Evolutionary conservation across 768 basidiomycete species (phyloP).

Genomic region (Phallus indusiatus): DNA sequence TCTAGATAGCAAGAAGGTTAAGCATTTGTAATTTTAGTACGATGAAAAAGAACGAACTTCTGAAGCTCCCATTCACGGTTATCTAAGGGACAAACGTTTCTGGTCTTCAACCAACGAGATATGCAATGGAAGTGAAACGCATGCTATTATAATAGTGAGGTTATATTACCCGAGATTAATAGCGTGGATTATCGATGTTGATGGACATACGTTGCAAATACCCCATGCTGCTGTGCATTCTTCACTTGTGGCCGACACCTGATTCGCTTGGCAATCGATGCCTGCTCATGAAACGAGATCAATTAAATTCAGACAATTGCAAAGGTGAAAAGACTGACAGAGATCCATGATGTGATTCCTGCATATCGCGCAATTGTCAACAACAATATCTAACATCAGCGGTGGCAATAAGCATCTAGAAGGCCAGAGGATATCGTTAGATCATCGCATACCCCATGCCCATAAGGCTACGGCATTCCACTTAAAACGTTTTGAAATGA

Average conservation of each 20-base stretch:
- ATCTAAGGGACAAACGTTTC: slow-evolving; percentile 90
- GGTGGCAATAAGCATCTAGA: background rate
- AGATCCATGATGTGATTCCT: slow-evolving; percentile 99
- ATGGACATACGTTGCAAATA: slow-evolving; percentile 77
- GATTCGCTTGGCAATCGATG: slow-evolving; percentile 99
- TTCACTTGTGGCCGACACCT: slow-evolving; percentile 92
- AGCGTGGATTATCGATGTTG: background rate
- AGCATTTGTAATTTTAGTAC: background rate
- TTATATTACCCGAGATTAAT: background rate
- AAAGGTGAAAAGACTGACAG: slow-evolving; percentile 43
- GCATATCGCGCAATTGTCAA: slow-evolving; percentile 99
- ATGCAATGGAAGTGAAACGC: slow-evolving; percentile 99
- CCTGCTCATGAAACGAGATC: slow-evolving; percentile 37
- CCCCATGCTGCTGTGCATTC: slow-evolving; percentile 99
- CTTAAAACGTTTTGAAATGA: slow-evolving; percentile 31
- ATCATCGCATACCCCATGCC: slow-evolving; percentile 74
- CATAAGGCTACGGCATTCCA: slow-evolving; percentile 99
- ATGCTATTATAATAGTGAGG: slow-evolving; percentile 42
- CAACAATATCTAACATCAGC: slow-evolving; percentile 74
- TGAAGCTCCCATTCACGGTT: slow-evolving; percentile 97
- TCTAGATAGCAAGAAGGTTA: background rate
- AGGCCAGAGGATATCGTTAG: background rate
- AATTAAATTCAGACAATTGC: slow-evolving; percentile 7
- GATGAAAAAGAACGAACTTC: slow-evolving; percentile 50
- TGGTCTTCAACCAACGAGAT: slow-evolving; percentile 96